Evolutionary conservation across 768 basidiomycete genomes (phyloP), one percentile per base, ranked within the genome.

Genomic region (Pleurotus citrinopileatus): DNA sequence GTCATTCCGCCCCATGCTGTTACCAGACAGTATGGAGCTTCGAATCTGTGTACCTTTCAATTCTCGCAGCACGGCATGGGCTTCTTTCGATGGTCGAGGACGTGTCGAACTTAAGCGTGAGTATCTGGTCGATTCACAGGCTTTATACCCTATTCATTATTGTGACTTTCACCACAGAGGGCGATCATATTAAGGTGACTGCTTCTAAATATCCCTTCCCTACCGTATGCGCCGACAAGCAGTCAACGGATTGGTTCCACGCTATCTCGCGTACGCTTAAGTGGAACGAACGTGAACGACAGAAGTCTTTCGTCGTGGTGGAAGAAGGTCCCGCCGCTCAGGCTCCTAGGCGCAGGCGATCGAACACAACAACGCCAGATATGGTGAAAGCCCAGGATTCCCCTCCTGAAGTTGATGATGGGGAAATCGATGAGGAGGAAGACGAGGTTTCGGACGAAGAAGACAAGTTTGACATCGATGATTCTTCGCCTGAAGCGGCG

Each of bases 1-100:
- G 12, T 98, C 95, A 23, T 99, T 99, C 81, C 83, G 97, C 40
- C 97, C 97, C 2, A 98, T 99, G 95, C 83, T 99, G 4, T 76
- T 99, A 20, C 97, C 97, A 5, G 97, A 99, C 65, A 95, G 89
- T 64, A 98, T 98, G 94, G 96, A 98, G 64, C 78, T 99, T 34
- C 86, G 97, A 3, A 92, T 99, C 28, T 98, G 96, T 62, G 97
- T 99, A n/a, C 97, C 97, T 7, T 98, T 93, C 75, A 98, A 98
- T 69, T 97, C 94, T 20, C 78, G 97, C 42, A 96, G 94, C 63
- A 99, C 96, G 0, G 97, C 97, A 6, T 99, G 97, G 97, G 97
- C 91, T 7, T 95, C 93, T 19, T 99, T 99, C 66, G 97, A 99
- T 64, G 97, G 97, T 19, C 85, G 97, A 42, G 97, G 97, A 1